Evolutionary conservation across 1,284 basidiomycete genomes (phyloP).

Genomic region (Trametes hirsuta): DNA sequence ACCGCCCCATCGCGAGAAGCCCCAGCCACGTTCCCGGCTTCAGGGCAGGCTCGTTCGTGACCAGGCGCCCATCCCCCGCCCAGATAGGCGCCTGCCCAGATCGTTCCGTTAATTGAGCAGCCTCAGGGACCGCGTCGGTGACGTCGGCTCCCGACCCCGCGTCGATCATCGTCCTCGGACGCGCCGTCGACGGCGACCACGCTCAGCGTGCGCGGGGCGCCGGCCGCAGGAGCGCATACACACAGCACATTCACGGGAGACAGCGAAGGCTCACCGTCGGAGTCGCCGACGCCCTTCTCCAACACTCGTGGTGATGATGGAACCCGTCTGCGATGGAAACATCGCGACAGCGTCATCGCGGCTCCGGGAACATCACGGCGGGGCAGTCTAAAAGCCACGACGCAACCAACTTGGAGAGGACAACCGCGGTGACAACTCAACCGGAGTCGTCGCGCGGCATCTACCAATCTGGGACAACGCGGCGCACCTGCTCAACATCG

Average conservation of each 20-base stretch:
- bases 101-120: constrained; percentile 23
- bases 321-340: too few relatives aligned
- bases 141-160: constrained; percentile 17
- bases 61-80: constrained; percentile 10
- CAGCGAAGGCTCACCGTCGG: background rate
- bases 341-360: too few relatives aligned
- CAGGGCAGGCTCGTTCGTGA: constrained; percentile 36
- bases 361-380: too few relatives aligned
- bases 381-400: too few relatives aligned
- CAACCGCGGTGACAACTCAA: too few relatives aligned
- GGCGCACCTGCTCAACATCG: too few relatives aligned
- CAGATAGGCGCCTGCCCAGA: constrained; percentile 16
- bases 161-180: constrained; percentile 11
- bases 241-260: background rate
- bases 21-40: constrained; percentile 32
- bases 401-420: too few relatives aligned
- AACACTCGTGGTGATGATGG: background rate
- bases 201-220: background rate
- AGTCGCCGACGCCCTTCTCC: background rate
- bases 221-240: background rate
- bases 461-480: too few relatives aligned
- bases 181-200: background rate
- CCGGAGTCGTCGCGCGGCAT: too few relatives aligned
- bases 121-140: constrained; percentile 11
- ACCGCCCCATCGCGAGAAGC: constrained; percentile 27